A percentile compares a stretch with the other conserved stretches of the same genome.
phyloP scores from a whole-genome alignment of 345 rosid genomes.

The Alliaria petiolata region DNA sequence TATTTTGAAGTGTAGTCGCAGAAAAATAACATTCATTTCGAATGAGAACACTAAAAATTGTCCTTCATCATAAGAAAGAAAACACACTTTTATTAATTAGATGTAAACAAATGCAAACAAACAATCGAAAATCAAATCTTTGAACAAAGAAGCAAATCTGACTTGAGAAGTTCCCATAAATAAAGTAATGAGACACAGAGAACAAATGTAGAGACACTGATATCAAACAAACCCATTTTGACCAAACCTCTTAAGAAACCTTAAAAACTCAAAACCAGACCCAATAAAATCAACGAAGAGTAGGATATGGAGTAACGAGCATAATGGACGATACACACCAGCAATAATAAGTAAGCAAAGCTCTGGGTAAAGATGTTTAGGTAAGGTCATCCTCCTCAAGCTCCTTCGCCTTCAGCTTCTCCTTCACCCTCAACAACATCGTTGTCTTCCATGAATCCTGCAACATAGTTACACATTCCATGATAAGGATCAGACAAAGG shows the following conservation, averaged over 20 bases:
- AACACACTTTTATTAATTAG: not conserved
- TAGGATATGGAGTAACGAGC: slow-evolving; percentile 21
- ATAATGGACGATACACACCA: slow-evolving; percentile 6
- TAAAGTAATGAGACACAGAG: not conserved
- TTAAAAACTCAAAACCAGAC: slow-evolving; percentile 22
- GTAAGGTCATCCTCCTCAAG: slow-evolving; percentile 97
- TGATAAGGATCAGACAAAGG: not conserved
- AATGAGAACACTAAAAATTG: no score
- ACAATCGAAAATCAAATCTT: not conserved
- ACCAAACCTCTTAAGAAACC: slow-evolving; percentile 22
- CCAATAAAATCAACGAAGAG: slow-evolving; percentile 18
- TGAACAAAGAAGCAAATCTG: not conserved
- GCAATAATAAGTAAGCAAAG: not conserved
- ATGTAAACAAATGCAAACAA: not conserved
- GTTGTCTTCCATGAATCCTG: slow-evolving; percentile 99
- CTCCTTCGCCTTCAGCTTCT: slow-evolving; percentile 93
- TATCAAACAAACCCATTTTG: slow-evolving; percentile 19
- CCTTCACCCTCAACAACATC: slow-evolving; percentile 90
- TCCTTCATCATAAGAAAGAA: not conserved
- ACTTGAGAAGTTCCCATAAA: slow-evolving; percentile 9
- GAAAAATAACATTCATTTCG: not conserved
- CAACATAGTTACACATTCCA: not conserved
- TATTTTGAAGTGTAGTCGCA: not conserved
- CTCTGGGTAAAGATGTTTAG: slow-evolving; percentile 31
- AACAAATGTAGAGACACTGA: slow-evolving; percentile 8